A percentile compares a stretch with the other conserved stretches of the same genome.
Conservation (phyloP, 1,139 yeast species). For the Scheffersomyces illinoinensis region DNA sequence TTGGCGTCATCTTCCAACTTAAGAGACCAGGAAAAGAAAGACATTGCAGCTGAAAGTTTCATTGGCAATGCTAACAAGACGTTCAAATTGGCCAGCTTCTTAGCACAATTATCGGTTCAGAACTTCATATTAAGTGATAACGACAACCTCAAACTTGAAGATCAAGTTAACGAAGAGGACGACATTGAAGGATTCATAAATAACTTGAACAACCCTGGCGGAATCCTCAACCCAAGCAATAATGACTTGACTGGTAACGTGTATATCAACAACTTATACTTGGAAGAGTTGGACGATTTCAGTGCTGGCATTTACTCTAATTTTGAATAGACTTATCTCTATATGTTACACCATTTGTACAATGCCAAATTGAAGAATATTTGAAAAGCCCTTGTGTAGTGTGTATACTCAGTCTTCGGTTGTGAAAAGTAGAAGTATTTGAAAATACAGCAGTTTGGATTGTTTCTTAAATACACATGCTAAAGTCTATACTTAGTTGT, state of each 20-base stretch:
- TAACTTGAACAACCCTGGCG: constrained; percentile 9
- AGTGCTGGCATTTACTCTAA: constrained; percentile 91
- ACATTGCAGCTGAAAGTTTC: constrained; percentile 11
- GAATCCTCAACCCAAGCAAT: constrained; percentile 5
- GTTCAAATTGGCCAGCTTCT: constrained; percentile 65
- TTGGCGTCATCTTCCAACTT: constrained; percentile 9
- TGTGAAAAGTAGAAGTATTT: not conserved
- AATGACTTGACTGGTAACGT: constrained; percentile 43
- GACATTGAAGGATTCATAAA: constrained; percentile 33
- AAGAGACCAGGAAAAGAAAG: constrained; percentile 14
- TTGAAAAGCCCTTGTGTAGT: not conserved
- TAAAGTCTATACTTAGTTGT: not conserved
- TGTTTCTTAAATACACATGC: too few species aligned
- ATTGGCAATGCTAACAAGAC: constrained; percentile 15
- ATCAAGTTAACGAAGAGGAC: constrained; percentile 46
- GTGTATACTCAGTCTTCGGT: not conserved
- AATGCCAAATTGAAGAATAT: not conserved
- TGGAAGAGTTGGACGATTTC: constrained; percentile 77
- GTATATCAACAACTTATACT: constrained; percentile 48
- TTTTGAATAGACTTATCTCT: constrained; percentile 45
- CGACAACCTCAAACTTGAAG: constrained; percentile 29
- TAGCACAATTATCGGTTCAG: constrained; percentile 70
- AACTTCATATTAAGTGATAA: constrained; percentile 55
- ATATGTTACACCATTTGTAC: not conserved
- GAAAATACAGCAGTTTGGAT: too few species aligned